Percentiles rank a stretch among this genome's conserved stretches.
phyloP scores from a whole-genome alignment of 1,284 basidiomycete species.

The Meira nashicola region DNA sequence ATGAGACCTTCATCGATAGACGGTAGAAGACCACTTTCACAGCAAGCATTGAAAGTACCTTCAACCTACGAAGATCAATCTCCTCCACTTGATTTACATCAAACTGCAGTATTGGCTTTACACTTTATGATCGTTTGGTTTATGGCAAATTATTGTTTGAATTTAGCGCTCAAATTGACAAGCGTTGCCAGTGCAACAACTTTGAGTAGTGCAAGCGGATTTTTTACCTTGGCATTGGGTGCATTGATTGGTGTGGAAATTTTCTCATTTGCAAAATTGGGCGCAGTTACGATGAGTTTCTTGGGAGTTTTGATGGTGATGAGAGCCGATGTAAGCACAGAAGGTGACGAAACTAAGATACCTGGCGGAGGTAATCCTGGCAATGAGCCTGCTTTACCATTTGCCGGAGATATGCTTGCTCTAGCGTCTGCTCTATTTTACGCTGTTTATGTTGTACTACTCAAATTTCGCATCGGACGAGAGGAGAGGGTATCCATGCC shows the following conservation, averaged over 20 bases:
- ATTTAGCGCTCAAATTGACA: slow-evolving; percentile 43
- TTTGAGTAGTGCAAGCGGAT: slow-evolving; percentile 67
- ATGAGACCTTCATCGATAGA: slow-evolving; percentile 42
- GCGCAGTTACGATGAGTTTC: slow-evolving; percentile 78
- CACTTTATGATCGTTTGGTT: slow-evolving; percentile 51
- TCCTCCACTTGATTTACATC: slow-evolving; percentile 40
- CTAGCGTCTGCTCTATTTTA: slow-evolving; percentile 60
- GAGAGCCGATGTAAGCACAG: slow-evolving; percentile 40
- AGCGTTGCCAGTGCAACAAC: slow-evolving; percentile 50
- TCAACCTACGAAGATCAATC: neutral
- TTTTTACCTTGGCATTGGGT: slow-evolving; percentile 86
- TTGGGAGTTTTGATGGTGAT: slow-evolving; percentile 78
- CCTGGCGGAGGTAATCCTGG: neutral
- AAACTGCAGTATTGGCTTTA: slow-evolving; percentile 39
- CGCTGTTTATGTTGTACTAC: slow-evolving; percentile 81
- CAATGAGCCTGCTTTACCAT: neutral
- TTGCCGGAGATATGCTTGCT: slow-evolving; percentile 39
- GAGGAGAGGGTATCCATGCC: slow-evolving; percentile 45
- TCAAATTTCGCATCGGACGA: slow-evolving; percentile 65
- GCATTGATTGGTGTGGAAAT: slow-evolving; percentile 76
- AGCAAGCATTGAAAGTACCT: slow-evolving; percentile 14
- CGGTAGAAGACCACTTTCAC: slow-evolving; percentile 35
- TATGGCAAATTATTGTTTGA: slow-evolving; percentile 49
- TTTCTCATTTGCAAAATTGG: slow-evolving; percentile 69
- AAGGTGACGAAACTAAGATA: neutral